These are phyloP conservation scores for Aspergillus sp. DNA, from an alignment of 2,329 filamentous ascomycete species.

Conservation along the genomic window DNA sequence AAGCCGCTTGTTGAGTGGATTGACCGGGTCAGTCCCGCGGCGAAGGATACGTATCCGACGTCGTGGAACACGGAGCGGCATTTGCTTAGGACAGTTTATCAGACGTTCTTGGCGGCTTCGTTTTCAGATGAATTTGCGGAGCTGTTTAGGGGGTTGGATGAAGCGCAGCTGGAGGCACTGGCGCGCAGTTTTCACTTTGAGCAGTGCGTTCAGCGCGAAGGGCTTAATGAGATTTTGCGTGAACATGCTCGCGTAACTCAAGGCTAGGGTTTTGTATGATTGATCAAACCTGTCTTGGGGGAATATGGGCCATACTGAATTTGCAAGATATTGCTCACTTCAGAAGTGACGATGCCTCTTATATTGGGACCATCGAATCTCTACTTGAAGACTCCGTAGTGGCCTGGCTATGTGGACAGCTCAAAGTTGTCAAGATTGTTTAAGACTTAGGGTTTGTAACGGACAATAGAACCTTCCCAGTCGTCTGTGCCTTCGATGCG, in stretches of 20 bases:
- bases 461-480: background rate
- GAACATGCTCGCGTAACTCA: conserved; percentile 41
- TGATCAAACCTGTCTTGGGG: conserved; percentile 48
- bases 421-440: background rate
- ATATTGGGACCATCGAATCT: no score
- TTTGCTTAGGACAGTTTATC: conserved; percentile 49
- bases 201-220: conserved; percentile 17
- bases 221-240: conserved; percentile 57
- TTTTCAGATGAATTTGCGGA: conserved; percentile 60
- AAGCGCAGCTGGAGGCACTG: background rate
- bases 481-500: no score
- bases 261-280: background rate
- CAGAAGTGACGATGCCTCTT: background rate
- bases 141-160: conserved; percentile 54
- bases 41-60: conserved; percentile 51
- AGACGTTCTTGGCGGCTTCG: conserved; percentile 51
- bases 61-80: conserved; percentile 51
- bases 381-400: no score
- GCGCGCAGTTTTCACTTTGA: conserved; percentile 58
- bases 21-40: conserved; percentile 48
- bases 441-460: background rate
- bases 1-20: conserved; percentile 52
- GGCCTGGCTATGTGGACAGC: no score
- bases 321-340: background rate
- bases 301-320: conserved; percentile 45